phyloP scores from a whole-genome alignment of 78 protist genomes.

The Protostelium mycophagum region DNA sequence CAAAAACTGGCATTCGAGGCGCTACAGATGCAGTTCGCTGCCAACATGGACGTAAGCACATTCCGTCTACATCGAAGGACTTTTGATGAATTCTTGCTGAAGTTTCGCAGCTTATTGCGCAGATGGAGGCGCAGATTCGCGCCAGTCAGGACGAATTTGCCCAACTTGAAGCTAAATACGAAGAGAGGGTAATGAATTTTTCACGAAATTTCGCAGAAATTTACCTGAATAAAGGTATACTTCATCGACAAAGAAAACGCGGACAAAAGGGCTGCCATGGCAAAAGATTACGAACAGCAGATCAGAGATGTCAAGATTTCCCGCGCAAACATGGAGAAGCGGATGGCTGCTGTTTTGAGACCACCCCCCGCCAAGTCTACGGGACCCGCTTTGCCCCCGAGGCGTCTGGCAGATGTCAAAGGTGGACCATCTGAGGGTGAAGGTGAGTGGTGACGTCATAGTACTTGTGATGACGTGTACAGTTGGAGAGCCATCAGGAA shows the following conservation, averaged over 20 bases:
- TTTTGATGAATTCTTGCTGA: too few relatives aligned
- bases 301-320: background rate
- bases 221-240: too few relatives aligned
- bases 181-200: too few relatives aligned
- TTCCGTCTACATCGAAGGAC: background rate
- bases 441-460: too few relatives aligned
- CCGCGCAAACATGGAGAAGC: background rate
- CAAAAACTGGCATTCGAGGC: background rate
- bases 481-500: background rate
- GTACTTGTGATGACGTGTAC: too few relatives aligned
- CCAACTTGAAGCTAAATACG: background rate
- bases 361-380: background rate
- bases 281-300: background rate
- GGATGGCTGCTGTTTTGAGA: background rate
- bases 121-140: background rate
- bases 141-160: background rate
- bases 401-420: background rate
- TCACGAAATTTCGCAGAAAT: too few relatives aligned
- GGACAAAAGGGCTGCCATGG: background rate
- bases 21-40: background rate
- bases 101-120: background rate
- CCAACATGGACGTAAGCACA: background rate
- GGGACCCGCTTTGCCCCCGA: background rate
- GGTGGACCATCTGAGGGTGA: background rate
- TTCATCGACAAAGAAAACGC: background rate